phyloP scores from a whole-genome alignment of 345 rosid genomes.

The Cardamine resedifolia region DNA sequence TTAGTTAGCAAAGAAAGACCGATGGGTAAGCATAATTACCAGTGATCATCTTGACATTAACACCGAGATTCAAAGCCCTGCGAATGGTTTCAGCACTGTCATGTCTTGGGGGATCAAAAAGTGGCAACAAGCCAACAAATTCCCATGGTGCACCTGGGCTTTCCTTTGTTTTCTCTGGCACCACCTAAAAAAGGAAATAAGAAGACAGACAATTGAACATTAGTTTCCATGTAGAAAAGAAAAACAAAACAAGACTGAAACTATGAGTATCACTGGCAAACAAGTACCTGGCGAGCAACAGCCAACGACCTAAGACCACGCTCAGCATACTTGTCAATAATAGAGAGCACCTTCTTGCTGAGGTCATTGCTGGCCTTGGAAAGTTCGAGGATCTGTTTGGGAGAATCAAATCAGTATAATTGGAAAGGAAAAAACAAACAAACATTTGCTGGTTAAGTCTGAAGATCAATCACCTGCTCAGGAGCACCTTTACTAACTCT shows the following conservation, averaged over 20 bases:
- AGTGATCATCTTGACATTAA: slow-evolving; percentile 95
- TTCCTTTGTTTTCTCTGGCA: slow-evolving; percentile 85
- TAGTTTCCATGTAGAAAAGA: slow-evolving; percentile 8
- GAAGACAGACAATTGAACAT: neutral
- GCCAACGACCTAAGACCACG: slow-evolving; percentile 96
- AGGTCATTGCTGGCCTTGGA: slow-evolving; percentile 80
- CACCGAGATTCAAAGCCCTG: slow-evolving; percentile 92
- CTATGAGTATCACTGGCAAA: slow-evolving; percentile 10
- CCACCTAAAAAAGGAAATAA: slow-evolving; percentile 47
- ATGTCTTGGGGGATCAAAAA: slow-evolving; percentile 98
- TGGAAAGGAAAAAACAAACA: neutral
- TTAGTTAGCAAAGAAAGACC: neutral
- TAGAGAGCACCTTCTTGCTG: slow-evolving; percentile 68
- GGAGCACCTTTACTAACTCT: slow-evolving; percentile 92
- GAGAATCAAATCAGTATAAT: slow-evolving; percentile 20
- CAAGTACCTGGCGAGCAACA: slow-evolving; percentile 83
- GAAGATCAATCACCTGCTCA: slow-evolving; percentile 57
- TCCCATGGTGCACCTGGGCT: slow-evolving; percentile 89
- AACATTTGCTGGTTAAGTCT: neutral
- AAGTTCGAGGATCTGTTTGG: slow-evolving; percentile 64
- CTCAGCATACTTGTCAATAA: slow-evolving; percentile 91
- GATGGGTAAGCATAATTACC: slow-evolving; percentile 45
- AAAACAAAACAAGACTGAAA: neutral
- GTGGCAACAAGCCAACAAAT: slow-evolving; percentile 82
- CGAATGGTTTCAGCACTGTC: slow-evolving; percentile 99